phyloP scores from a whole-genome alignment of 768 basidiomycete species.

The Pisolithus marmoratus region DNA sequence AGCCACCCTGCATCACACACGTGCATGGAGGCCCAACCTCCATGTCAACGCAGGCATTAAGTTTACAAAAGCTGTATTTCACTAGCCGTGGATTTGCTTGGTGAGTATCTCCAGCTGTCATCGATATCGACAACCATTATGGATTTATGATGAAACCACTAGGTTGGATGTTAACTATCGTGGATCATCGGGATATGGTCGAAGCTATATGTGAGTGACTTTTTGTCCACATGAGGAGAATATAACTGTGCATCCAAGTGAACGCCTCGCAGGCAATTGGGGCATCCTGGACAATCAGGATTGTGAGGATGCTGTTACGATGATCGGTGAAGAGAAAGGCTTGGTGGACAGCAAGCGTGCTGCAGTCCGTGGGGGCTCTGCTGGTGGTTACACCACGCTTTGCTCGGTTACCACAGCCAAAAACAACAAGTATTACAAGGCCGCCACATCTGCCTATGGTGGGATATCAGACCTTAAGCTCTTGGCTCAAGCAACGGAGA shows the following conservation, averaged over 20 bases:
- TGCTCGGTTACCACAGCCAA: conserved; percentile 40
- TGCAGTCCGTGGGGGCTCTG: conserved; percentile 41
- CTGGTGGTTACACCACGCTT: conserved; percentile 69
- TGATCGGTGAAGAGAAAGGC: not conserved
- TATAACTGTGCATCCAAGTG: conserved; percentile 12
- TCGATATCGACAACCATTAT: too few species aligned
- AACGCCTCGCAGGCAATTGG: conserved; percentile 58
- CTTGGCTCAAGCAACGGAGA: conserved; percentile 59
- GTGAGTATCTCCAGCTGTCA: conserved; percentile 28
- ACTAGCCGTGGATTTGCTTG: conserved; percentile 67
- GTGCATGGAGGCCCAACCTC: conserved; percentile 71
- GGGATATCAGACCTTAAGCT: conserved; percentile 51
- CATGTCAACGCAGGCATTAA: conserved; percentile 38
- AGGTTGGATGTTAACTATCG: conserved; percentile 74
- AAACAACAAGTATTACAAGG: conserved; percentile 52
- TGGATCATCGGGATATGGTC: conserved; percentile 69
- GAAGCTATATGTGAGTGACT: conserved; percentile 46
- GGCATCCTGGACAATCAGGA: conserved; percentile 66
- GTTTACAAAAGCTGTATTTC: conserved; percentile 54
- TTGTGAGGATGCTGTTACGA: conserved; percentile 40
- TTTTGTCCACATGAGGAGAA: not conserved
- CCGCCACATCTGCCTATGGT: conserved; percentile 57
- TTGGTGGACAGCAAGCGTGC: not conserved
- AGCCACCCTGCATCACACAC: conserved; percentile 58
- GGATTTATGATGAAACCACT: conserved; percentile 12